Evolutionary conservation across 2,329 filamentous ascomycete species (phyloP).

Genomic region (Hyphodiscus sp.): DNA sequence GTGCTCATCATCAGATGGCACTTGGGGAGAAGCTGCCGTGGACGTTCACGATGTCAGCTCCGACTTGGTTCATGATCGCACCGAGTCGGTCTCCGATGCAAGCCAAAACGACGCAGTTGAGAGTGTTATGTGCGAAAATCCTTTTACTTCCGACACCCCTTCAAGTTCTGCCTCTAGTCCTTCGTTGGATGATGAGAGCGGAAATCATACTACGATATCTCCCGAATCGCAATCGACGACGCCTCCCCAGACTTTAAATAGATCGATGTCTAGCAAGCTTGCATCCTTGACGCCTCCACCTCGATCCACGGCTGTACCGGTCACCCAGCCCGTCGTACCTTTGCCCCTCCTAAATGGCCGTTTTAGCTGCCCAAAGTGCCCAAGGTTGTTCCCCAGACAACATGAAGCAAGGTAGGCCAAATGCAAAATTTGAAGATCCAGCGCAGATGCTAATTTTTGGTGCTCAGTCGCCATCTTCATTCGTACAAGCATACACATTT

Average conservation of each 20-base stretch:
- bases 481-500: slow-evolving; percentile 3
- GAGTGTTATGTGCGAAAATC: slow-evolving; percentile 6
- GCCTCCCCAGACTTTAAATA: background rate
- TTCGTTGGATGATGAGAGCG: slow-evolving; percentile 10
- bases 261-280: background rate
- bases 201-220: slow-evolving; percentile 2
- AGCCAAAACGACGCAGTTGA: slow-evolving; percentile 15
- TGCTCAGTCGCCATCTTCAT: slow-evolving; percentile 4
- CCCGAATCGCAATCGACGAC: background rate
- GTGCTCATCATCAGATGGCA: slow-evolving; percentile 2
- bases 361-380: slow-evolving; percentile 11
- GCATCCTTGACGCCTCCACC: background rate
- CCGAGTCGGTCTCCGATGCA: slow-evolving; percentile 15
- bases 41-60: slow-evolving; percentile 15
- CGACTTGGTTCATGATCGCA: slow-evolving; percentile 11
- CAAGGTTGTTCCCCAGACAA: slow-evolving; percentile 4
- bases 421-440: background rate
- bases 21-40: slow-evolving; percentile 16
- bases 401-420: slow-evolving; percentile 4
- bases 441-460: background rate
- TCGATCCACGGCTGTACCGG: background rate
- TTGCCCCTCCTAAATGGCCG: background rate
- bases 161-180: slow-evolving; percentile 6
- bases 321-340: background rate
- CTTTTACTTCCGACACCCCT: background rate